These are phyloP conservation scores for Irpex sp. DNA, from an alignment of 1,284 basidiomycete genomes.

Conservation along the genomic window DNA sequence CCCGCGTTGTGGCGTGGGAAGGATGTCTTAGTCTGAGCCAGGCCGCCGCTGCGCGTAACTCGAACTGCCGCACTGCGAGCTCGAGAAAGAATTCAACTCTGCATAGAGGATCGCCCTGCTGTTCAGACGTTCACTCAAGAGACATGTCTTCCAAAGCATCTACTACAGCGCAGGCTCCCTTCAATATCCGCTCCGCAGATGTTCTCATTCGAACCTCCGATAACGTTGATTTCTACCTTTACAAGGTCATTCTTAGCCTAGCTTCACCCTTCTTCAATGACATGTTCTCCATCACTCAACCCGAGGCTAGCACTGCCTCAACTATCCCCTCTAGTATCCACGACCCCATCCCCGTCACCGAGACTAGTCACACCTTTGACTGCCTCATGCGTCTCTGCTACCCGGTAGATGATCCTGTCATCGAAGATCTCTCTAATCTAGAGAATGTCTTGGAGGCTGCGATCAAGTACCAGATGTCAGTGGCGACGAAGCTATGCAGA, in stretches of 20 bases:
- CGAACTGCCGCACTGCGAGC: no score
- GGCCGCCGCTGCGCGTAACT: no score
- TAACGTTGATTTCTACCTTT: constrained; percentile 11
- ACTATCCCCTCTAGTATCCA: no score
- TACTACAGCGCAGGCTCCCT: no score
- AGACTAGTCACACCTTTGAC: constrained; percentile 17
- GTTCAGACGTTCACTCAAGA: no score
- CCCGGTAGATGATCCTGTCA: constrained; percentile 16
- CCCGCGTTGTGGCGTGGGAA: no score
- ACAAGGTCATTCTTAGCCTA: constrained; percentile 5
- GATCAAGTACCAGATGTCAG: constrained; percentile 20
- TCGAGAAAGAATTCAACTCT: no score
- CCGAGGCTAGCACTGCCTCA: no score
- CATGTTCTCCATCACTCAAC: constrained; percentile 17
- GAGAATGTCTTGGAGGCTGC: constrained; percentile 17
- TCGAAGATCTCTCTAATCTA: constrained; percentile 2
- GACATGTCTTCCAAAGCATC: no score
- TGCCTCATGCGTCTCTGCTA: constrained; percentile 23
- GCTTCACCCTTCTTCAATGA: constrained; percentile 25
- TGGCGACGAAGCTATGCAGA: constrained; percentile 1
- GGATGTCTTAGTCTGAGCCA: no score
- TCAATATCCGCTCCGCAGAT: constrained; percentile 7
- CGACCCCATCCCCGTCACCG: constrained; percentile 8
- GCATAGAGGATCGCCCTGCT: no score
- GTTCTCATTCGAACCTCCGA: constrained; percentile 26